Evolutionary conservation across 108 stramenopile species (phyloP), one percentile per base, ranked within the genome.

Genomic region (Skeletonema potamos): DNA sequence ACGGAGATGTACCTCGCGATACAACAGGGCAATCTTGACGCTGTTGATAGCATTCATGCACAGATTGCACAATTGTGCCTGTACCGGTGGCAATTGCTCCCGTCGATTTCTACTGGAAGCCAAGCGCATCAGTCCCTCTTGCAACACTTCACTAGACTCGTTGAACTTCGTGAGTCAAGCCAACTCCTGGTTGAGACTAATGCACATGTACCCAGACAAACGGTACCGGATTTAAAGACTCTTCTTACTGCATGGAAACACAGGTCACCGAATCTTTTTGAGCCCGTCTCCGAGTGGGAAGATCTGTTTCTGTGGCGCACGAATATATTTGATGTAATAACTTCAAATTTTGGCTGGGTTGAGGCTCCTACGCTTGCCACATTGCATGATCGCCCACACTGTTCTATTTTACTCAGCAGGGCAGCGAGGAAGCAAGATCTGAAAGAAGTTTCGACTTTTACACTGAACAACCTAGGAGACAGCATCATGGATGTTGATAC

Each of bases 331-430:
- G 84, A 75, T 43, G 85, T 86, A 3, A 85, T 97, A n/a, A 80
- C 89, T 3, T 80, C 77, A 15, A 90, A 90, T 55, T 95, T 96
- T 66, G 70, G 75, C 17, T 94, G 89, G 91, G 85, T 77, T 30
- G 96, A 97, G 10, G 87, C 93, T 55, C 68, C 70, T 20, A 86
- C 79, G 6, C 72, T 97, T 56, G 92, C 96, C 1, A 86, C 91
- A 20, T 89, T 97, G 2, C 96, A 98, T 56, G 98, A 98, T 79
- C 82, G 91, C 6, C 96, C 98, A 2, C 96, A 92, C 93, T 96
- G 93, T 26, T 81, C 86, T 26, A 91, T 97, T 61, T 70, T 84
- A 70, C 84, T 97, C 59, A 86, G 96, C 7, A 91, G 86, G 59
- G 81, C 89, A 26, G 96, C 96, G 20, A 79, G 98, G 48, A 96